These are phyloP conservation scores for Diaporthe longicolla DNA, from an alignment of 2,329 filamentous ascomycete genomes.

Conservation along the genomic window DNA sequence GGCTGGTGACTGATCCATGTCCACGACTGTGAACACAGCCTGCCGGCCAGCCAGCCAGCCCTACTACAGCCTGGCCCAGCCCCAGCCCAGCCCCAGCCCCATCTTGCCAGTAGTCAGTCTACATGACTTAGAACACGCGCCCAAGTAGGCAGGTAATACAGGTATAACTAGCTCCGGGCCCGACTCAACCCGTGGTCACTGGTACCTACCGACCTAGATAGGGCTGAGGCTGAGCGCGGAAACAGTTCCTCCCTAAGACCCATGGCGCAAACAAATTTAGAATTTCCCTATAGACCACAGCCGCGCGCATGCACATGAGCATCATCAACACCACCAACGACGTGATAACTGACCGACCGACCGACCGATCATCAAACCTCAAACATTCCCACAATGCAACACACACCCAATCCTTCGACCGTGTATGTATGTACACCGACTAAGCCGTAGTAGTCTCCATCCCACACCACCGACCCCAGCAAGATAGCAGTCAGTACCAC, in stretches of 20 bases:
- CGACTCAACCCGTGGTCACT: neutral
- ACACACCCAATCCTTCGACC: neutral
- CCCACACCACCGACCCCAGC: too few relatives aligned
- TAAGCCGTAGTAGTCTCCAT: too few relatives aligned
- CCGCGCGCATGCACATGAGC: too few relatives aligned
- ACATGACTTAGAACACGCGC: neutral
- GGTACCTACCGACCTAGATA: neutral
- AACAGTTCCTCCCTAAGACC: neutral
- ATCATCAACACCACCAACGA: neutral
- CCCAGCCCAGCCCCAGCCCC: too few relatives aligned
- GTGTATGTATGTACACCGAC: neutral
- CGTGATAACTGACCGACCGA: too few relatives aligned
- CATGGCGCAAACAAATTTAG: neutral
- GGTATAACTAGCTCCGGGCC: neutral
- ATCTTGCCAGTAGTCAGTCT: neutral
- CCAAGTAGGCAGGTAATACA: neutral
- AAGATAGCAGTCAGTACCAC: neutral
- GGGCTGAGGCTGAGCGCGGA: slow-evolving; percentile 16
- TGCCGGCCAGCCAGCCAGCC: neutral
- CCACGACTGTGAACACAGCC: neutral
- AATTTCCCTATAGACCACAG: neutral
- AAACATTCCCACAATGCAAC: neutral
- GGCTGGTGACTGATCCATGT: too few relatives aligned
- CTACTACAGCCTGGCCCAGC: neutral
- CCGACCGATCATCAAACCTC: neutral